Percentiles rank a stretch among this genome's conserved stretches.
Evolutionary conservation across 2,329 filamentous ascomycete genomes (phyloP).

Genomic region (Cladorrhinum sp.): DNA sequence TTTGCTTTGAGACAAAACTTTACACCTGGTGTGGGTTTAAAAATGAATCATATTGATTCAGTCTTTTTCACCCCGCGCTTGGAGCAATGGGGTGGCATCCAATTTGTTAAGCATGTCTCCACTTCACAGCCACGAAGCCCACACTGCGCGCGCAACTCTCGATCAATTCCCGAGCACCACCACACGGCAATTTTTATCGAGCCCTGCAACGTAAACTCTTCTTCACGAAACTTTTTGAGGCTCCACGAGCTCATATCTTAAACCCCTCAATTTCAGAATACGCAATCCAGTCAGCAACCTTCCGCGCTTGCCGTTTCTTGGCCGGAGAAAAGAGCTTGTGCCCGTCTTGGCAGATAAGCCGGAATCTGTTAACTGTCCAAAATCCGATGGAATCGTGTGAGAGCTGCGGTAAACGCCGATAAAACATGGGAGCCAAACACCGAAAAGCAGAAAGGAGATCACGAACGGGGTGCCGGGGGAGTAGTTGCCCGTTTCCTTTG

Average conservation of each 20-base stretch:
- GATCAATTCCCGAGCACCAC: too few relatives aligned
- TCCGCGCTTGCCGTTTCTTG: background rate
- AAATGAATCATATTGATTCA: conserved; percentile 10
- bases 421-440: too few relatives aligned
- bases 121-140: background rate
- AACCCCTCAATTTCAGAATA: too few relatives aligned
- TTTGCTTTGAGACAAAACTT: too few relatives aligned
- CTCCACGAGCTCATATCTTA: background rate
- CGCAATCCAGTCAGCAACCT: background rate
- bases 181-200: too few relatives aligned
- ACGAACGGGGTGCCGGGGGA: too few relatives aligned
- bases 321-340: background rate
- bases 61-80: background rate
- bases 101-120: background rate
- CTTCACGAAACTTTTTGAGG: background rate
- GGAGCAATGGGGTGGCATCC: background rate
- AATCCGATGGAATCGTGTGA: too few relatives aligned
- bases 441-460: too few relatives aligned
- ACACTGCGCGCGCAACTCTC: background rate
- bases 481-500: too few relatives aligned
- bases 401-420: too few relatives aligned
- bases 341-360: background rate
- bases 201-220: too few relatives aligned
- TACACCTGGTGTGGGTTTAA: background rate
- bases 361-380: background rate